A percentile compares a stretch with the other conserved stretches of the same genome.
phyloP scores from a whole-genome alignment of 768 basidiomycete species.

The Pleurotus eryngii region DNA sequence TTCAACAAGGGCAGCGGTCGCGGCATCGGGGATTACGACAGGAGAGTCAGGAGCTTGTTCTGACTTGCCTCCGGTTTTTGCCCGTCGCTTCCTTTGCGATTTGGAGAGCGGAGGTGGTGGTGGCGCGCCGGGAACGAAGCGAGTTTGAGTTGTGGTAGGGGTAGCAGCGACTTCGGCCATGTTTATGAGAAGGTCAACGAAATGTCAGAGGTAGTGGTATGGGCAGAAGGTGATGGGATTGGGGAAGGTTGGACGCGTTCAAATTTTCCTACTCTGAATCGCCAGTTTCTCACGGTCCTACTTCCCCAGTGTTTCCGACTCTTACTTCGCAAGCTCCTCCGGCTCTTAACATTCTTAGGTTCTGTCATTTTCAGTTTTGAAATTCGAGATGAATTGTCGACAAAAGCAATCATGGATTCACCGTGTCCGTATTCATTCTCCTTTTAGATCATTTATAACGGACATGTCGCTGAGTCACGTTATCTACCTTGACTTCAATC shows the following conservation, averaged over 20 bases:
- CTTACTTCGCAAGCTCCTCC: too few relatives aligned
- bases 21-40: conserved; percentile 42
- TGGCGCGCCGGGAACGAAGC: conserved; percentile 77
- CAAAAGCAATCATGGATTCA: too few relatives aligned
- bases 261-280: neutral
- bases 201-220: conserved; percentile 9
- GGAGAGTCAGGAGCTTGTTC: conserved; percentile 39
- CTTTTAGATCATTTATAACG: too few relatives aligned
- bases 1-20: conserved; percentile 44
- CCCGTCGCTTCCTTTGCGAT: conserved; percentile 65
- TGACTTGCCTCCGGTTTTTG: conserved; percentile 23
- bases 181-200: conserved; percentile 15
- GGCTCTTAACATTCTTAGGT: too few relatives aligned
- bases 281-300: conserved; percentile 1
- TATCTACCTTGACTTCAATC: too few relatives aligned
- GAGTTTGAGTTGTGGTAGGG: conserved; percentile 27
- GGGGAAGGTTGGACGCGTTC: conserved; percentile 10
- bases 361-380: too few relatives aligned
- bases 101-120: conserved; percentile 59
- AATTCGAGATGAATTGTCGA: too few relatives aligned
- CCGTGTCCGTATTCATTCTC: too few relatives aligned
- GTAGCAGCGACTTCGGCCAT: conserved; percentile 32
- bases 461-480: too few relatives aligned
- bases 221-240: conserved; percentile 8
- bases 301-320: neutral